Conservation (phyloP, 257 asterid species). For the Capsicum rhomboideum region DNA sequence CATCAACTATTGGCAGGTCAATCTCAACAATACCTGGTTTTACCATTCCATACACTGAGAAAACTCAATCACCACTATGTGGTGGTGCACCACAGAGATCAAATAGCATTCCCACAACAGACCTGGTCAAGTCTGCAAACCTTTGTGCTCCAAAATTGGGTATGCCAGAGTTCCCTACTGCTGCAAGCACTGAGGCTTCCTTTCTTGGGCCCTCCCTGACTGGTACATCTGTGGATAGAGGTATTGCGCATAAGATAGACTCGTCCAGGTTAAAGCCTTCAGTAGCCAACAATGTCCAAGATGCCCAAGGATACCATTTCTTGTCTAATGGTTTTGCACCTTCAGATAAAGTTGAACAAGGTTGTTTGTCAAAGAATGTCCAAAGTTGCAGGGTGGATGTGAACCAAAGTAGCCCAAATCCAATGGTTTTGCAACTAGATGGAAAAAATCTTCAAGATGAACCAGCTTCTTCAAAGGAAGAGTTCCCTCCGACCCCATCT, state of each 20-base stretch:
- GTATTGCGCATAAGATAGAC: slow-evolving; percentile 12
- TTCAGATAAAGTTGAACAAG: slow-evolving; percentile 8
- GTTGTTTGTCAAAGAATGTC: slow-evolving; percentile 5
- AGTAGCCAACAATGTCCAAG: slow-evolving; percentile 4
- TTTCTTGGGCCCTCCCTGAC: slow-evolving; percentile 19
- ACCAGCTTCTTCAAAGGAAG: slow-evolving; percentile 51
- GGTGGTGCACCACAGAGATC: slow-evolving; percentile 49
- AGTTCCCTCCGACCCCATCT: slow-evolving; percentile 80
- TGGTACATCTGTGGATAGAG: slow-evolving; percentile 23
- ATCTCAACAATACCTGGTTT: slow-evolving; percentile 71
- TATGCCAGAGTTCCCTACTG: slow-evolving; percentile 16
- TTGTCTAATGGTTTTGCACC: slow-evolving; percentile 16
- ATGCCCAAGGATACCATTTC: slow-evolving; percentile 14
- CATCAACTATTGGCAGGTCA: slow-evolving; percentile 58
- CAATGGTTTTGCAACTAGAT: slow-evolving; percentile 21
- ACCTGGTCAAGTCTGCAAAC: slow-evolving; percentile 25
- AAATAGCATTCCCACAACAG: slow-evolving; percentile 43
- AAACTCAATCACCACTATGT: slow-evolving; percentile 33
- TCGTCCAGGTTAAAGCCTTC: slow-evolving; percentile 21
- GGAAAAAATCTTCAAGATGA: slow-evolving; percentile 32
- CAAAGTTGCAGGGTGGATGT: slow-evolving; percentile 21
- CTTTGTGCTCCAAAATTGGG: slow-evolving; percentile 24
- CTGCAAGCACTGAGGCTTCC: slow-evolving; percentile 27
- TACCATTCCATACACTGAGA: slow-evolving; percentile 31
- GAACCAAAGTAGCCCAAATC: slow-evolving; percentile 4